phyloP scores from a whole-genome alignment of 108 stramenopile species.

The Aureococcus anophagefferens region DNA sequence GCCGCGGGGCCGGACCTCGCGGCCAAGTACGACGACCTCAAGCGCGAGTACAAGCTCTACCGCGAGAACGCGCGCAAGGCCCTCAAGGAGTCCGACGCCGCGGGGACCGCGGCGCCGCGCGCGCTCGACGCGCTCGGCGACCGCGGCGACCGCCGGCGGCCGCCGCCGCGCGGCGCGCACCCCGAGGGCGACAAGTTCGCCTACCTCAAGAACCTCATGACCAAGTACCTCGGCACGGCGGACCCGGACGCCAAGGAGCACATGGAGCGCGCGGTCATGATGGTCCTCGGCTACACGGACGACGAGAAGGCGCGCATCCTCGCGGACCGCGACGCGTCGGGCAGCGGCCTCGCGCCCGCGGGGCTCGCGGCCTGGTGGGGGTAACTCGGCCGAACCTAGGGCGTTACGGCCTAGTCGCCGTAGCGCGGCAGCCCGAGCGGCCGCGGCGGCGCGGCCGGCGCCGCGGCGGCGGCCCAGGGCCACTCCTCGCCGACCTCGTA shows the following conservation, averaged over 20 bases:
- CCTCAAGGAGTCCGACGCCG: not conserved
- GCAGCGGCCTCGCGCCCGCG: too few species aligned
- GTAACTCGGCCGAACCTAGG: too few species aligned
- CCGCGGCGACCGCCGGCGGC: not conserved
- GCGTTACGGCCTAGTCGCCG: too few species aligned
- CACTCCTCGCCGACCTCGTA: too few species aligned
- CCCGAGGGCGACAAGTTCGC: slow-evolving; percentile 16
- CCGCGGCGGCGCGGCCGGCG: too few species aligned
- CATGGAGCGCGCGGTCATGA: slow-evolving; percentile 28
- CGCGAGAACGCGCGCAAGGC: slow-evolving; percentile 27
- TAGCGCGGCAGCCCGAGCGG: too few species aligned
- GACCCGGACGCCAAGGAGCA: slow-evolving; percentile 23
- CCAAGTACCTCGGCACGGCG: slow-evolving; percentile 29
- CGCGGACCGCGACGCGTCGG: too few species aligned
- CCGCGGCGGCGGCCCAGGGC: too few species aligned
- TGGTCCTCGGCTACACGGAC: slow-evolving; percentile 2
- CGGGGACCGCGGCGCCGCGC: not conserved
- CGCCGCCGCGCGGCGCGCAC: not conserved
- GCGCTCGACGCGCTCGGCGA: not conserved
- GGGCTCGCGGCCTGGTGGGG: too few species aligned
- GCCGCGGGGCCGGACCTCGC: slow-evolving; percentile 13
- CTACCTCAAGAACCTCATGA: slow-evolving; percentile 31
- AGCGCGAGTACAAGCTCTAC: slow-evolving; percentile 33
- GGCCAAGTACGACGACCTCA: slow-evolving; percentile 23
- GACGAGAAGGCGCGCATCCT: not conserved